Conservation (phyloP, 2,329 filamentous ascomycete species). For the Aspergillus sojae region DNA sequence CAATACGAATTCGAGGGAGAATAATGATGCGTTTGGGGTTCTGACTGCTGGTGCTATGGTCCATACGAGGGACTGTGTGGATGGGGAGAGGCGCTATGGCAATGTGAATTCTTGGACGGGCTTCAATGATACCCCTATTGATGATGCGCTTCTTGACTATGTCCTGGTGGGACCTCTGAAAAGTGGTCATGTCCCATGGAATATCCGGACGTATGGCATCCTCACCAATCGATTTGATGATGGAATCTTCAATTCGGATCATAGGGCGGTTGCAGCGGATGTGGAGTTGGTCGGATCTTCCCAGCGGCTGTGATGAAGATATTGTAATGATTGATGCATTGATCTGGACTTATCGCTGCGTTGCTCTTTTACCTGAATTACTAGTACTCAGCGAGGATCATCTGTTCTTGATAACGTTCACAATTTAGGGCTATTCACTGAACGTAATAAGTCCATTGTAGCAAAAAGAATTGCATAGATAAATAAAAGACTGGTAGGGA, state of each 20-base stretch:
- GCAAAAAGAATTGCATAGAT: background rate
- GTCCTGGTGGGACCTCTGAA: background rate
- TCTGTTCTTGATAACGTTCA: background rate
- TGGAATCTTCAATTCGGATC: conserved; percentile 2
- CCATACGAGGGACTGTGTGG: conserved; percentile 1
- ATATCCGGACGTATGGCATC: background rate
- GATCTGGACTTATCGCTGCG: background rate
- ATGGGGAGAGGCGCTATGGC: background rate
- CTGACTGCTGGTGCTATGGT: background rate
- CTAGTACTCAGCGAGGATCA: background rate
- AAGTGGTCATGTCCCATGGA: background rate
- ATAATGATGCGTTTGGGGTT: background rate
- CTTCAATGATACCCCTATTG: conserved; percentile 1
- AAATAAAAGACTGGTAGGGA: background rate
- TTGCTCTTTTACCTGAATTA: background rate
- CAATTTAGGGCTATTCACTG: background rate
- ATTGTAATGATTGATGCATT: background rate
- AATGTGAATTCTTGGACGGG: conserved; percentile 5
- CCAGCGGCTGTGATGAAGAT: background rate
- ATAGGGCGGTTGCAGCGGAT: background rate
- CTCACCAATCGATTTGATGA: conserved; percentile 2
- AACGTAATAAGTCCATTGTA: background rate
- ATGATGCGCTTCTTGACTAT: conserved; percentile 1
- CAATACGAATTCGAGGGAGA: background rate
- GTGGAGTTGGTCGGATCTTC: background rate